Percentiles rank a stretch among this genome's conserved stretches.
phyloP scores from a whole-genome alignment of 352 stramenopile genomes.

The Phytophthora niederhauseri region DNA sequence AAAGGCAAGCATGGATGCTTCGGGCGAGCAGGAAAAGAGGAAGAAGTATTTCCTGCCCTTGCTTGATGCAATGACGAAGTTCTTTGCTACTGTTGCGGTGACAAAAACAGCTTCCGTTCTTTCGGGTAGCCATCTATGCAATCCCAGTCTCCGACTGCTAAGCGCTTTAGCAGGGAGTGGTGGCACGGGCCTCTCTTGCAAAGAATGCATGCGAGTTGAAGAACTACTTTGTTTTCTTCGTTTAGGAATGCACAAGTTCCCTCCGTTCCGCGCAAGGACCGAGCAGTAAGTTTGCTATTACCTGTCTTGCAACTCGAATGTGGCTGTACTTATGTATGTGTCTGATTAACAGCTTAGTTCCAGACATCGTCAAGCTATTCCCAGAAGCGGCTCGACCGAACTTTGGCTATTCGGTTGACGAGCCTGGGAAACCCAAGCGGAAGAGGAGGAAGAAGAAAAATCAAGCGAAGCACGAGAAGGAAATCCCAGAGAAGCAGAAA shows the following conservation, averaged over 20 bases:
- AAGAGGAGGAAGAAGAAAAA: background rate
- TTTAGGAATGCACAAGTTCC: too few relatives aligned
- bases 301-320: too few relatives aligned
- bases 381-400: slow-evolving; percentile 8
- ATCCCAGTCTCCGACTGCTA: slow-evolving; percentile 2
- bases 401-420: slow-evolving; percentile 4
- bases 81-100: slow-evolving; percentile 2
- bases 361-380: slow-evolving; percentile 13
- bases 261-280: slow-evolving; percentile 9
- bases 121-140: background rate
- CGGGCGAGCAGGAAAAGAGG: slow-evolving; percentile 1
- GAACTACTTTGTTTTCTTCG: too few relatives aligned
- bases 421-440: background rate
- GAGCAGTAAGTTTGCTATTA: slow-evolving; percentile 12
- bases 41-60: slow-evolving; percentile 18
- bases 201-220: too few relatives aligned
- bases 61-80: slow-evolving; percentile 13
- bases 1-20: background rate
- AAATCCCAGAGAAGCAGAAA: too few relatives aligned
- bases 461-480: background rate
- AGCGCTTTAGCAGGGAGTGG: background rate
- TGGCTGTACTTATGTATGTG: too few relatives aligned
- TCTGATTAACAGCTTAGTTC: background rate
- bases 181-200: background rate
- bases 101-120: background rate